phyloP scores from a whole-genome alignment of 1,284 basidiomycete genomes.

The Microbotryomycetes sp. region DNA sequence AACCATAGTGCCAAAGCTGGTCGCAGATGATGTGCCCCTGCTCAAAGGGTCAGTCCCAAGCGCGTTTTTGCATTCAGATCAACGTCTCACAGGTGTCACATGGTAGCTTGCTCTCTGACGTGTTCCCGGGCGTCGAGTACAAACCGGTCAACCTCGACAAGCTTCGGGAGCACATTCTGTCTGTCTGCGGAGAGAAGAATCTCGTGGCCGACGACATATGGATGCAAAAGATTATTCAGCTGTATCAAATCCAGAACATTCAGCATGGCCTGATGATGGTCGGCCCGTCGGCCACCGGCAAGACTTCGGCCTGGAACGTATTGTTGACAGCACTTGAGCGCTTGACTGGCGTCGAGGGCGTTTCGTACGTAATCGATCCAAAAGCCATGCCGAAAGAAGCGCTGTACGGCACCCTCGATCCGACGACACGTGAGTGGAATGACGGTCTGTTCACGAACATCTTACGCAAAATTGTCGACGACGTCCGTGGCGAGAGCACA shows the following conservation, averaged over 20 bases:
- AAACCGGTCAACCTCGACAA: conserved; percentile 79
- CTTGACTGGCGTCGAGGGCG: conserved; percentile 83
- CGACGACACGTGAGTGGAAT: conserved; percentile 98
- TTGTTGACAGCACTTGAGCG: conserved; percentile 83
- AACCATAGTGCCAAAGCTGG: conserved; percentile 96
- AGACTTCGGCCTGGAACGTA: conserved; percentile 95
- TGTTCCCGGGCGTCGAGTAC: conserved; percentile 94
- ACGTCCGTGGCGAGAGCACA: conserved; percentile 91
- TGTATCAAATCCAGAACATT: conserved; percentile 99
- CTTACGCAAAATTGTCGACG: conserved; percentile 94
- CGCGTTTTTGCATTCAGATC: background rate
- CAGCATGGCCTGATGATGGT: conserved; percentile 99
- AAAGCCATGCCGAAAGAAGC: conserved; percentile 99
- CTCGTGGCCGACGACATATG: conserved; percentile 80
- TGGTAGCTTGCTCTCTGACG: conserved; percentile 79
- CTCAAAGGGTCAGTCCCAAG: conserved; percentile 62
- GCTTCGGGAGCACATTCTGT: conserved; percentile 72
- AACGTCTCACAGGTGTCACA: background rate
- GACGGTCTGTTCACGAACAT: conserved; percentile 98
- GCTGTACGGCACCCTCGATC: conserved; percentile 93
- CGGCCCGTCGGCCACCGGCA: conserved; percentile 92
- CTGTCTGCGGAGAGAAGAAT: conserved; percentile 79
- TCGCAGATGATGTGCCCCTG: conserved; percentile 92
- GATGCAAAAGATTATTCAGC: conserved; percentile 91
- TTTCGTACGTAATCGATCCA: conserved; percentile 95